Conservation (phyloP, 1,139 yeast genomes). For the Hyphopichia burtonii region DNA sequence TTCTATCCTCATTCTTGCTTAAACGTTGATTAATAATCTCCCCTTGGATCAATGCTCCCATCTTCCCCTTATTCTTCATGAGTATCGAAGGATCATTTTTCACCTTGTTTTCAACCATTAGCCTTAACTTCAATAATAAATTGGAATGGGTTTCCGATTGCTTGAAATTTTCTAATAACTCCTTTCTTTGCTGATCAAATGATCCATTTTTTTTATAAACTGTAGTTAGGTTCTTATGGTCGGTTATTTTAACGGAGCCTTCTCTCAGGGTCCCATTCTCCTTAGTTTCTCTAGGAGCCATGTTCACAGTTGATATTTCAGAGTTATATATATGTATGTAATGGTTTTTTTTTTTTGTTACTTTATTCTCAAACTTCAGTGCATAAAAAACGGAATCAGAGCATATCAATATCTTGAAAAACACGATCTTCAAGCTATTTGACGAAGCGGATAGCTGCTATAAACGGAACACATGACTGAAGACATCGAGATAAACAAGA, state of each 20-base stretch:
- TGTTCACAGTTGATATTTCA: neutral
- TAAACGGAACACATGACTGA: neutral
- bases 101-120: constrained; percentile 48
- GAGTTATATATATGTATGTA: neutral
- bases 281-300: neutral
- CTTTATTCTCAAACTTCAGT: no score
- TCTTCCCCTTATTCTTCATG: constrained; percentile 49
- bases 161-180: constrained; percentile 44
- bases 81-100: constrained; percentile 50
- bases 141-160: constrained; percentile 43
- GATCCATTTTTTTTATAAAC: constrained; percentile 51
- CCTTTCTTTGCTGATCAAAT: constrained; percentile 48
- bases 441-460: no score
- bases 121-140: constrained; percentile 39
- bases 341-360: neutral
- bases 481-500: neutral
- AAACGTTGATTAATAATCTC: constrained; percentile 33
- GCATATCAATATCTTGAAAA: no score
- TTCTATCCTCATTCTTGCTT: constrained; percentile 7
- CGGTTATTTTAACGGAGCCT: constrained; percentile 13
- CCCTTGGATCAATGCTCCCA: constrained; percentile 55
- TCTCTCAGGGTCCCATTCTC: neutral
- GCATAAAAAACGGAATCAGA: no score
- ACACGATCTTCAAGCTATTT: no score
- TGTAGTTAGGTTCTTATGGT: constrained; percentile 41